phyloP scores from a whole-genome alignment of 2,329 filamentous ascomycete species.

The Cryphonectria naterciae region DNA sequence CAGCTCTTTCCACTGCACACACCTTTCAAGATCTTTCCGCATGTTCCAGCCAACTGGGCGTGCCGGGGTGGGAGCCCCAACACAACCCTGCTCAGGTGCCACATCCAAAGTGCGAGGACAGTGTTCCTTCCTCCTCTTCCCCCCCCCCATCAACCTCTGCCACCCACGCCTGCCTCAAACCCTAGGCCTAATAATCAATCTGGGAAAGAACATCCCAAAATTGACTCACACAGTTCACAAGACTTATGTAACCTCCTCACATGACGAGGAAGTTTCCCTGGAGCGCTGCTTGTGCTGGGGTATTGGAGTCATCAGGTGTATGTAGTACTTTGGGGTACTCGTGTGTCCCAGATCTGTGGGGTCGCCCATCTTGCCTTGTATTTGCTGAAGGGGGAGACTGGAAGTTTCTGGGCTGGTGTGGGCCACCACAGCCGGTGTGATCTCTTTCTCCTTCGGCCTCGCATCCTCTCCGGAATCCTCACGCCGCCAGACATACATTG shows the following conservation, averaged over 20 bases:
- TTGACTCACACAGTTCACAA: not conserved
- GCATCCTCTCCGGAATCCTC: not conserved
- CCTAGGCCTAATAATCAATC: not conserved
- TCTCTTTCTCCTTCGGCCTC: not conserved
- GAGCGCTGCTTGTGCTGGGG: not conserved
- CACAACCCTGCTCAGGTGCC: constrained; percentile 3
- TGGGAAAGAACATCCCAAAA: not conserved
- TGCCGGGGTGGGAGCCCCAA: not conserved
- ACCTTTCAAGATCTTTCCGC: constrained; percentile 23
- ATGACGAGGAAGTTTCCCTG: not conserved
- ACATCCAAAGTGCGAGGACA: not conserved
- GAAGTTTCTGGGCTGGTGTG: not conserved
- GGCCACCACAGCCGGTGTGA: not conserved
- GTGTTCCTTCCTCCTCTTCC: not conserved
- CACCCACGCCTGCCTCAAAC: not conserved
- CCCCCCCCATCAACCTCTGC: not conserved
- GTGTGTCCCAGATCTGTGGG: constrained; percentile 10
- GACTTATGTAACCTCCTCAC: not conserved
- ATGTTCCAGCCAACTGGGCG: constrained; percentile 24
- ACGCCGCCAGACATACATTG: not conserved
- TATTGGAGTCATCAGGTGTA: not conserved
- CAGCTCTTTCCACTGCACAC: constrained; percentile 5
- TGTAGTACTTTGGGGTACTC: not conserved
- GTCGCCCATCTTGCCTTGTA: constrained; percentile 8
- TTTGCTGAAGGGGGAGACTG: not conserved